Evolutionary conservation across 2,329 filamentous ascomycete genomes (phyloP), one percentile per base, ranked within the genome.

Genomic region (Neobulgaria alba): DNA sequence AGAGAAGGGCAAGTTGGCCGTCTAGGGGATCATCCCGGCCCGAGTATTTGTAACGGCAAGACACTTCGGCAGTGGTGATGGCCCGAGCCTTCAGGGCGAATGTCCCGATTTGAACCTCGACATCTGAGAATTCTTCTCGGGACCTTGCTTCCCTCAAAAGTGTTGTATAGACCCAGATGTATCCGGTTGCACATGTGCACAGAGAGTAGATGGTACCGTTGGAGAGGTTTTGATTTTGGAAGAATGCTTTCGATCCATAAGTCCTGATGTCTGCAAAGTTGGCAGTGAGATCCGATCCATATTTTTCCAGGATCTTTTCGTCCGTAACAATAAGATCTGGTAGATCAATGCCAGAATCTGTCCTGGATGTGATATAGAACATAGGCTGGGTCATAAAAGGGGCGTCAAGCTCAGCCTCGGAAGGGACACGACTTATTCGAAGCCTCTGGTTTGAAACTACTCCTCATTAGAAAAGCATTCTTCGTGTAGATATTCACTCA

Each of bases 181-280:
- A 56, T 4, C 54, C 53, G 12, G 54, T 57, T 12, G 52, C 52
- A 29, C 54, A 57, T 3, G 52, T 43, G 33, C 49, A 56, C 8
- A 57, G 32, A 5, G 52, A 55, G 39, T 57, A 57, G 2, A 14
- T 39, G 2, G 46, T 39, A 8, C 37, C 40, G n/a, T 47, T 45
- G 10, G 53, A 56, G 1, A 33, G 9, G 23, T 57, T 57, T 5
- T 42, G 10, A 21, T 55, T 56, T 15, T 48, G 43, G 32, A 55
- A 51, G 37, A 57, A 57, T 2, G 54, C 52, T 29, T 50, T 48
- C 1, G 50, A 29, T 3, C 49, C 52, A 26, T 51, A 43, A 1
- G 44, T 45, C 43, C 44, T 47, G 31, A 57, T 57, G 21, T 57
- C 54, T 3, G 53, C 53, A 21, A 56, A 57, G 35, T 57, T 57